phyloP scores from a whole-genome alignment of 2,329 filamentous ascomycete genomes.

The Chrysoporthe austroafricana region DNA sequence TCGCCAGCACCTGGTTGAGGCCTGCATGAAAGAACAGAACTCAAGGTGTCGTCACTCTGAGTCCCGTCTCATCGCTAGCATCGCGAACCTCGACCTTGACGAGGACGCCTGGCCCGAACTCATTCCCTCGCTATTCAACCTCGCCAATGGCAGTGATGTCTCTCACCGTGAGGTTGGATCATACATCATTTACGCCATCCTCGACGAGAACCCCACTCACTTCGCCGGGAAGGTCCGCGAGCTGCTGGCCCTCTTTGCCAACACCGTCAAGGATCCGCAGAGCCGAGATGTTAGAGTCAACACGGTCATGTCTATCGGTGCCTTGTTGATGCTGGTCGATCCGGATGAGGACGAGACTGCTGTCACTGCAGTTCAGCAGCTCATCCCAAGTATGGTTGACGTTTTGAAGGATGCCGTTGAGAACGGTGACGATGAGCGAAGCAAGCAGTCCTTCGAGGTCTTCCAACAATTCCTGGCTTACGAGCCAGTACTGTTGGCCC shows the following conservation, averaged over 20 bases:
- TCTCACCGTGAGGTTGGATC: conserved; percentile 87
- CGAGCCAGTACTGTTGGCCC: conserved; percentile 80
- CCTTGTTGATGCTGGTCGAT: conserved; percentile 84
- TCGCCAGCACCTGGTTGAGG: conserved; percentile 81
- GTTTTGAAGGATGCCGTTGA: conserved; percentile 86
- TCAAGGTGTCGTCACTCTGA: conserved; percentile 81
- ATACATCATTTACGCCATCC: conserved; percentile 89
- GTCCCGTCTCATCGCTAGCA: conserved; percentile 83
- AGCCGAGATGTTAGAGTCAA: conserved; percentile 94
- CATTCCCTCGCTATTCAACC: conserved; percentile 76
- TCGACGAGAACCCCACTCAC: conserved; percentile 84
- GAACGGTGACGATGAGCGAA: conserved; percentile 80
- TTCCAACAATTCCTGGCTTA: conserved; percentile 95
- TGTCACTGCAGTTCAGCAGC: conserved; percentile 74
- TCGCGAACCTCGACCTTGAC: conserved; percentile 84
- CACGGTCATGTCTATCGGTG: conserved; percentile 87
- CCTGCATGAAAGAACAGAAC: conserved; percentile 78
- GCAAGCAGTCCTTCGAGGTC: conserved; percentile 90
- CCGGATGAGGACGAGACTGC: conserved; percentile 80
- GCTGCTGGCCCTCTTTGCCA: conserved; percentile 81
- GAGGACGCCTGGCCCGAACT: conserved; percentile 80
- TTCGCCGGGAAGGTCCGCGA: conserved; percentile 81
- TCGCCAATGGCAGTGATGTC: conserved; percentile 69
- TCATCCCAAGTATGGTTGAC: conserved; percentile 85
- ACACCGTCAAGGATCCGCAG: conserved; percentile 87